These are phyloP conservation scores for Phytophthora capsici DNA, from an alignment of 352 stramenopile genomes.

Conservation along the genomic window DNA sequence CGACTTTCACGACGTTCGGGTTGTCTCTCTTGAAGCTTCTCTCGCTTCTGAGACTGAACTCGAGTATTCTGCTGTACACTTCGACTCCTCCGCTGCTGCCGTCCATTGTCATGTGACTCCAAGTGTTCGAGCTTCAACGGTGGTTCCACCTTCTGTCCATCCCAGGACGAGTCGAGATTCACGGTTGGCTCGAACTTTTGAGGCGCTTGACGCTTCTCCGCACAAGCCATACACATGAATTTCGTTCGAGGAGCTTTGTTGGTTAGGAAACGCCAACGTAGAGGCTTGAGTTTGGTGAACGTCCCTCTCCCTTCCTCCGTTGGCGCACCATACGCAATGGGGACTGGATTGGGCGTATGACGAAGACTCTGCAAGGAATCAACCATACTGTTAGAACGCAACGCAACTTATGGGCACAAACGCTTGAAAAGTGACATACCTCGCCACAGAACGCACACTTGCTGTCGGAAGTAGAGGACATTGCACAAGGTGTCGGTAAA, in stretches of 20 bases:
- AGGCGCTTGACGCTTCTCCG: slow-evolving; percentile 26
- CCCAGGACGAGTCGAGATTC: slow-evolving; percentile 24
- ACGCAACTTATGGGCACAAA: slow-evolving; percentile 12
- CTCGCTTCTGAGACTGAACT: slow-evolving; percentile 9
- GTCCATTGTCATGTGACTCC: slow-evolving; percentile 8
- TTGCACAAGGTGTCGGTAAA: slow-evolving; percentile 4
- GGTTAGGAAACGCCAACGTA: slow-evolving; percentile 36
- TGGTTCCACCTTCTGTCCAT: slow-evolving; percentile 1
- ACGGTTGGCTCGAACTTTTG: slow-evolving; percentile 4
- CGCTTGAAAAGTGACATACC: slow-evolving; percentile 22
- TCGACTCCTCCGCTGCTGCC: slow-evolving; percentile 11
- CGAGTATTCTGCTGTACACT: neutral
- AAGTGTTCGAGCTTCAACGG: slow-evolving; percentile 27
- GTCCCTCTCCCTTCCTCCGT: slow-evolving; percentile 7
- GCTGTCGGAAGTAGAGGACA: slow-evolving; percentile 28
- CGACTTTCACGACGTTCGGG: slow-evolving; percentile 4
- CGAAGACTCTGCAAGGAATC: slow-evolving; percentile 22
- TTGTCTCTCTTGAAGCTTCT: slow-evolving; percentile 18
- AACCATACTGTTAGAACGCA: slow-evolving; percentile 10
- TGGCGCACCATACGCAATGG: slow-evolving; percentile 15
- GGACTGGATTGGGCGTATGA: slow-evolving; percentile 23
- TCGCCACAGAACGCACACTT: slow-evolving; percentile 33
- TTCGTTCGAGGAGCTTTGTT: slow-evolving; percentile 29
- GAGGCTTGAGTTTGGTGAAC: slow-evolving; percentile 30
- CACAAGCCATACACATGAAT: slow-evolving; percentile 31